These are phyloP conservation scores for Ophiocordyceps robertsii DNA, from an alignment of 2,329 filamentous ascomycete species.

Conservation along the genomic window DNA sequence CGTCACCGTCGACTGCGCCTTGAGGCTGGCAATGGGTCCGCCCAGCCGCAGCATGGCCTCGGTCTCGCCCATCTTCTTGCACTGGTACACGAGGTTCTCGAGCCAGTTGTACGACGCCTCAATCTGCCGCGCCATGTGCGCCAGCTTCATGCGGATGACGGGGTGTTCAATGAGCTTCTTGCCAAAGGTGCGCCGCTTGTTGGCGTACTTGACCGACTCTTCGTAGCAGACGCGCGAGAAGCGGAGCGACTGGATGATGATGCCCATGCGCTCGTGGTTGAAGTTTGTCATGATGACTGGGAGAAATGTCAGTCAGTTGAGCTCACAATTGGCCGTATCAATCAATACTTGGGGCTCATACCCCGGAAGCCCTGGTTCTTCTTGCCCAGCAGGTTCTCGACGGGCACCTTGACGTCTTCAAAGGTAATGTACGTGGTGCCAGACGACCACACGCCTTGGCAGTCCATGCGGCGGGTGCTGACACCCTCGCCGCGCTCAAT, in stretches of 20 bases:
- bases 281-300: conserved; percentile 96
- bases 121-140: conserved; percentile 96
- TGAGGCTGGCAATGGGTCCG: conserved; percentile 83
- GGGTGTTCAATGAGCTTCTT: conserved; percentile 94
- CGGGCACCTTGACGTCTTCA: conserved; percentile 96
- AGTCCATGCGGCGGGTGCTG: conserved; percentile 91
- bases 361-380: conserved; percentile 90
- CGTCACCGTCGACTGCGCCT: conserved; percentile 85
- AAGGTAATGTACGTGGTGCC: conserved; percentile 97
- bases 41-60: conserved; percentile 95
- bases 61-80: conserved; percentile 80
- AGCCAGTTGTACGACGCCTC: conserved; percentile 96
- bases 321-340: conserved; percentile 24
- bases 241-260: conserved; percentile 92
- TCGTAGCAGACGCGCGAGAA: conserved; percentile 97
- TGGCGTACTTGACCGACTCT: conserved; percentile 89
- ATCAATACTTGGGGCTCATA: neutral
- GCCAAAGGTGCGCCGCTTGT: conserved; percentile 94
- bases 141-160: conserved; percentile 93
- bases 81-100: conserved; percentile 89
- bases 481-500: conserved; percentile 88
- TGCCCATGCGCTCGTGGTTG: conserved; percentile 97
- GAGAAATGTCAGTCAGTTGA: neutral
- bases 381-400: conserved; percentile 97
- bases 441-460: conserved; percentile 90